Conservation (phyloP, 2,329 filamentous ascomycete genomes). For the Calonectria pseudoturangicola region DNA sequence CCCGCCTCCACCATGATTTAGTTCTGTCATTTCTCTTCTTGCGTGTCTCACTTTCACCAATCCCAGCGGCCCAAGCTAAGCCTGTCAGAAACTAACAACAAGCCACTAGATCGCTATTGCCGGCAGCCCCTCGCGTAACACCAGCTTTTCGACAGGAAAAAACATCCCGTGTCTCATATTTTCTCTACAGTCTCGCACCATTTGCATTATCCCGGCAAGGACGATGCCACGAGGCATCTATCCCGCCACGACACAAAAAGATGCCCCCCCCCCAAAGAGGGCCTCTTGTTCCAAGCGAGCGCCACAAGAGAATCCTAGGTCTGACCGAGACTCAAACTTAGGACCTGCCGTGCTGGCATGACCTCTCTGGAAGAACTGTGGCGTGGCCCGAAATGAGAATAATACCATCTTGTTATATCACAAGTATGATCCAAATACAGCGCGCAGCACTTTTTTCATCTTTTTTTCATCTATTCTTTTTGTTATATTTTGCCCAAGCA, state of each 20-base stretch:
- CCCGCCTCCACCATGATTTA: neutral
- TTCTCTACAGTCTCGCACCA: slow-evolving; percentile 1
- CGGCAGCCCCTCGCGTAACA: neutral
- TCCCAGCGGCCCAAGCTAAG: neutral
- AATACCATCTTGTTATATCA: slow-evolving; percentile 15
- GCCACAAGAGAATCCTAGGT: neutral
- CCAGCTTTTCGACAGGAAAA: slow-evolving; percentile 7
- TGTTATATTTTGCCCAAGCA: no score
- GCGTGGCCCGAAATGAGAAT: slow-evolving; percentile 8
- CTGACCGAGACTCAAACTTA: slow-evolving; percentile 8
- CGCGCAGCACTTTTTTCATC: neutral
- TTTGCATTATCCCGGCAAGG: slow-evolving; percentile 6
- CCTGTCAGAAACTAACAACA: slow-evolving; percentile 24
- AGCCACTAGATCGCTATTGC: slow-evolving; percentile 8
- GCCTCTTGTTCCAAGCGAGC: neutral
- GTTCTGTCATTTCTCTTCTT: slow-evolving; percentile 10
- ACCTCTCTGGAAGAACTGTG: slow-evolving; percentile 12
- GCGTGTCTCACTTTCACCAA: slow-evolving; percentile 21
- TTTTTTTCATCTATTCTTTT: neutral
- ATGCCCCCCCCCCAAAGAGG: neutral
- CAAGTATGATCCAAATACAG: neutral
- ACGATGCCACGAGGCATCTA: neutral
- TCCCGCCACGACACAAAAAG: neutral
- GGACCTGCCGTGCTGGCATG: slow-evolving; percentile 7
- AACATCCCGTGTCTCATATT: slow-evolving; percentile 14